Percentiles rank a stretch among this genome's conserved stretches.
Conservation (phyloP, 1,139 yeast species). For the Yarrowia galli region DNA sequence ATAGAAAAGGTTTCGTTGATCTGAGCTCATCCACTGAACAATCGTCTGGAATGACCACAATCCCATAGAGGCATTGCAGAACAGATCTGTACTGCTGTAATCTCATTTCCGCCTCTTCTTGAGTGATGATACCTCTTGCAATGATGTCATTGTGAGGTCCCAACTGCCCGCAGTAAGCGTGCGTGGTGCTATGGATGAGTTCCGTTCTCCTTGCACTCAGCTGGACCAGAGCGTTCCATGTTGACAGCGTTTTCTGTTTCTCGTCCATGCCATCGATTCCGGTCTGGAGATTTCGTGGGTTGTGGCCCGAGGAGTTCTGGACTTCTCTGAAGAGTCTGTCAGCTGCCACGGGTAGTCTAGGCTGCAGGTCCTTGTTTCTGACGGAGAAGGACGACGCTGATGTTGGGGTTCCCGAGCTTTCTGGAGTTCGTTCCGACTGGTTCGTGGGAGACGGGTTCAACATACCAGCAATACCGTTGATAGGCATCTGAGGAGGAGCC, state of each 20-base stretch:
- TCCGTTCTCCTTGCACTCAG: conserved; percentile 45
- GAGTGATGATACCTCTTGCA: conserved; percentile 48
- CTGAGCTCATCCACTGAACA: conserved; percentile 59
- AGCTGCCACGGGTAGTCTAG: conserved; percentile 6
- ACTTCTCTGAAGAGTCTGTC: conserved; percentile 23
- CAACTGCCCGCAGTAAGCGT: conserved; percentile 40
- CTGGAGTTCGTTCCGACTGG: conserved; percentile 21
- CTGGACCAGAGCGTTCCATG: conserved; percentile 48
- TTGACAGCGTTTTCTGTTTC: conserved; percentile 47
- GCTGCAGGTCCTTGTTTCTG: conserved; percentile 26
- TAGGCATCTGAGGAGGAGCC: conserved; percentile 6
- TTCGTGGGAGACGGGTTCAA: conserved; percentile 25
- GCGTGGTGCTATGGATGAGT: conserved; percentile 43
- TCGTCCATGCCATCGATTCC: conserved; percentile 45
- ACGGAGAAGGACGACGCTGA: conserved; percentile 14
- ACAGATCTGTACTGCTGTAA: conserved; percentile 46
- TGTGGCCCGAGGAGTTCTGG: neutral
- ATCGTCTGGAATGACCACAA: conserved; percentile 59
- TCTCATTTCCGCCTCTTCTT: conserved; percentile 49
- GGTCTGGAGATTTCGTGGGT: conserved; percentile 37
- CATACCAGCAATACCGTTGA: conserved; percentile 23
- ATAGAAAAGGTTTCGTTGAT: conserved; percentile 62
- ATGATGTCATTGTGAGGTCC: conserved; percentile 47
- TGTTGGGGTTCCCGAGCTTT: conserved; percentile 23
- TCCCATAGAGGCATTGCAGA: conserved; percentile 56